phyloP scores from a whole-genome alignment of 192 early-diverging fungal species.

The Funneliformis geosporum region DNA sequence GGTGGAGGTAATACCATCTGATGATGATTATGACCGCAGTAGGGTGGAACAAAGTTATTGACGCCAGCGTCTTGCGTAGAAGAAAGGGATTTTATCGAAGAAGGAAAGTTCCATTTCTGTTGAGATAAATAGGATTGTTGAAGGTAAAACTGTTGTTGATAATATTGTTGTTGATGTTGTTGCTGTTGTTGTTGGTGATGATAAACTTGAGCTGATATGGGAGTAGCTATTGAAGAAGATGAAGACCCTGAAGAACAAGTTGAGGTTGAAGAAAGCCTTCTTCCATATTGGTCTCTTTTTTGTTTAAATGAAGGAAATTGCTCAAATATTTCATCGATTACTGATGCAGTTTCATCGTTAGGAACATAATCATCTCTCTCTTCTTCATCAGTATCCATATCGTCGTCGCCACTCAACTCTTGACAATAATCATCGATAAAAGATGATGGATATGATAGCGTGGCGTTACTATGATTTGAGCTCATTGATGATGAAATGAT shows the following conservation, averaged over 20 bases:
- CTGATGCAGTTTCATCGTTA: background rate
- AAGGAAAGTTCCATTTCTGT: background rate
- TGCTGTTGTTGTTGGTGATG: slow-evolving; percentile 24
- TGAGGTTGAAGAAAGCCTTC: slow-evolving; percentile 11
- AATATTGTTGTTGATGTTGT: background rate
- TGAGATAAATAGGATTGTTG: background rate
- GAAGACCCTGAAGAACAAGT: slow-evolving; percentile 21
- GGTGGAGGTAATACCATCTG: background rate
- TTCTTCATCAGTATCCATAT: slow-evolving; percentile 12
- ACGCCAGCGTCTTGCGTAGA: background rate
- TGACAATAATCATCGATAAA: background rate
- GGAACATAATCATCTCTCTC: background rate
- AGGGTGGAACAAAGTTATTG: background rate
- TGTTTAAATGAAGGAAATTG: background rate
- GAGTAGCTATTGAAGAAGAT: slow-evolving; percentile 15
- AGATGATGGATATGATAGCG: background rate
- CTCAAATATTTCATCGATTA: background rate
- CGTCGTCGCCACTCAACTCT: background rate
- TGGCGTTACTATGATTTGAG: background rate
- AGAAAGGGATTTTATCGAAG: background rate
- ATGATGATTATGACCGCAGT: background rate
- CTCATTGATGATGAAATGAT: background rate
- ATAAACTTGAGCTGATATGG: slow-evolving; percentile 16
- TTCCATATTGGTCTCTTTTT: background rate
- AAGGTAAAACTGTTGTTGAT: slow-evolving; percentile 27